Conservation (phyloP, 2,329 filamentous ascomycete species). For the Monosporascus sp. region DNA sequence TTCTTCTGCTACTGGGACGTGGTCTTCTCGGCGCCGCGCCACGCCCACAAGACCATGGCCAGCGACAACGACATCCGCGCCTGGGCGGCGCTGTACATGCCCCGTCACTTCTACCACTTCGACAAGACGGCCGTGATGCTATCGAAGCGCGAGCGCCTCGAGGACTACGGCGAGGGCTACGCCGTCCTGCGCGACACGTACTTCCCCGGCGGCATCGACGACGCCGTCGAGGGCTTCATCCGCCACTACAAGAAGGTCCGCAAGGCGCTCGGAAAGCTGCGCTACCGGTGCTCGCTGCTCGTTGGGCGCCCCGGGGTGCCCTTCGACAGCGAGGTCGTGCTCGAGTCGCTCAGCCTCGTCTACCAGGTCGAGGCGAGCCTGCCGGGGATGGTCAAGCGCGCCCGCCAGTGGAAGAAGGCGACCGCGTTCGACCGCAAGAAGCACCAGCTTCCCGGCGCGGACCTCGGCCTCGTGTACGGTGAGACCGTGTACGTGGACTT, state of each 20-base stretch:
- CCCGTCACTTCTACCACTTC: too few relatives aligned
- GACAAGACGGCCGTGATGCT: too few relatives aligned
- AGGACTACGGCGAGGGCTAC: slow-evolving; percentile 1
- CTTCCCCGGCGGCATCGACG: slow-evolving; percentile 8
- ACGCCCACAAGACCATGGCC: slow-evolving; percentile 1
- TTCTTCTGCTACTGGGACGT: slow-evolving; percentile 3
- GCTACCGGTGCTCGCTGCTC: not conserved
- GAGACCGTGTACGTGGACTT: too few relatives aligned
- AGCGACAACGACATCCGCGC: too few relatives aligned
- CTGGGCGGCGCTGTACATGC: too few relatives aligned
- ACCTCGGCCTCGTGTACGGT: slow-evolving; percentile 5
- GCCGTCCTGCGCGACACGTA: slow-evolving; percentile 1
- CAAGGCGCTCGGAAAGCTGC: not conserved
- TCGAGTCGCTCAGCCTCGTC: too few relatives aligned
- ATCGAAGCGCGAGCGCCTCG: not conserved
- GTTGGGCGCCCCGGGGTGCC: not conserved
- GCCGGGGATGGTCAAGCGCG: not conserved
- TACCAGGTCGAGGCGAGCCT: too few relatives aligned
- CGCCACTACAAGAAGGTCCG: slow-evolving; percentile 3
- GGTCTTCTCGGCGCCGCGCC: slow-evolving; percentile 2
- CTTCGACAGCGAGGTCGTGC: not conserved
- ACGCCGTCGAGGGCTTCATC: slow-evolving; percentile 3
- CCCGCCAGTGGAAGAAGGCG: slow-evolving; percentile 2
- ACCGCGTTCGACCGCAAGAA: slow-evolving; percentile 1
- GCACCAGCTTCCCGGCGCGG: slow-evolving; percentile 6